A percentile compares a stretch with the other conserved stretches of the same genome.
phyloP scores from a whole-genome alignment of 306 rosid species.

The Inga laurina region DNA sequence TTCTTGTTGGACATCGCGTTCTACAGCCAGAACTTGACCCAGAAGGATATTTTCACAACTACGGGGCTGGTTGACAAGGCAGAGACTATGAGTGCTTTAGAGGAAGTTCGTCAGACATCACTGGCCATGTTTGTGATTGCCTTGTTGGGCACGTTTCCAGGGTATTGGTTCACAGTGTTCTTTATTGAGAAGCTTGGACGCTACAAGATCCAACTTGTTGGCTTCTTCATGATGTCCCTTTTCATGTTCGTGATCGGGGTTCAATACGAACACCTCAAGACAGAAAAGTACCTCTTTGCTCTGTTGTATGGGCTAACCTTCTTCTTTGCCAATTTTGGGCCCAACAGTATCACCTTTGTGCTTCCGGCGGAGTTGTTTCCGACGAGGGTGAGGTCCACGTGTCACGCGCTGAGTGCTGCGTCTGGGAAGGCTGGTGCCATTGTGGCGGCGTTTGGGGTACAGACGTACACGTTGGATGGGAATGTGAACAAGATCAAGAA shows the following conservation, averaged over 20 bases:
- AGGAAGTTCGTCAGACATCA: not conserved
- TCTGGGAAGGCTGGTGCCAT: not conserved
- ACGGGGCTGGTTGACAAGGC: not conserved
- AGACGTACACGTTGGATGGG: not conserved
- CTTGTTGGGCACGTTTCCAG: not conserved
- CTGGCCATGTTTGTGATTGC: not conserved
- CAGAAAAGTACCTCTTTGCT: not conserved
- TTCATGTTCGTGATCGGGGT: not conserved
- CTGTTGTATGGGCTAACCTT: not conserved
- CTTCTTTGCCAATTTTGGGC: not conserved
- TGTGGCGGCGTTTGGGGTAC: not conserved
- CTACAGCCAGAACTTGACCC: not conserved
- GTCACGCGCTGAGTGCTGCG: not conserved
- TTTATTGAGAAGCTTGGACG: not conserved
- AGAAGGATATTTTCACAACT: not conserved
- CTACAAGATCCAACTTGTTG: not conserved
- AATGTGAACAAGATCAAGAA: not conserved
- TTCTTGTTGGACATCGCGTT: not conserved
- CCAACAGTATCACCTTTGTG: not conserved
- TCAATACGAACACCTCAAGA: not conserved
- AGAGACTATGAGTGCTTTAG: not conserved
- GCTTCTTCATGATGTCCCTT: not conserved
- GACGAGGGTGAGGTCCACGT: not conserved
- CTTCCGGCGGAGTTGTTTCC: not conserved
- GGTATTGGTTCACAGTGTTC: not conserved